Evolutionary conservation across 1,139 yeast genomes (phyloP), one percentile per base, ranked within the genome.

Genomic region (Candida pseudoviswanathii): DNA sequence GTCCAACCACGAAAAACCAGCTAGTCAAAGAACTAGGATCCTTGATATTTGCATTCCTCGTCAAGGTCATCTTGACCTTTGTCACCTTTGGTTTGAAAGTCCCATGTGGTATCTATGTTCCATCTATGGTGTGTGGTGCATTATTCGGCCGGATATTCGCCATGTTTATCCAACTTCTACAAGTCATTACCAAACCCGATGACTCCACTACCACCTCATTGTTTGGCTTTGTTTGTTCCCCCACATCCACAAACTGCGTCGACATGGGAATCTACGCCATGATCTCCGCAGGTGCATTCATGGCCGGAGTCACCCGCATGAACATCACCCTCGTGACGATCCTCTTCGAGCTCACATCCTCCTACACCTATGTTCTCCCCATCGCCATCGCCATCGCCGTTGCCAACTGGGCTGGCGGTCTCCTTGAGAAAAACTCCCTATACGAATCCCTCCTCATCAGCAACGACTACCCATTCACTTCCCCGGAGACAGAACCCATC

Each of bases 251-350:
- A 4, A 57, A 61, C 5, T 68, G 81, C 61, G 68, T 78, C n/a
- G 82, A 78, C 52, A 69, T 81, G 51, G 88, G 87, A 0, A 80
- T 82, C n/a, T 82, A 83, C 61, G 78, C 86, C 3, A 81, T 82
- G 82, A 82, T 82, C 2, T 80, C 84, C 7, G 87, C 87, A 0
- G 88, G 87, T 3, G 84, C 87, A 1, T 82, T 82, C 53, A 80
- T 82, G 84, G 88, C 87, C 0, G 88, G 88, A 1, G 82, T 82
- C 3, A 83, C 88, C 1, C 67, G 87, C 53, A 83, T 82, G 88
- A 82, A 82, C 51, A 80, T 83, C 40, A 81, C 87, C 1, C 63
- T 82, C 43, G 85, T 84, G 0, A 81, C 82, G 6, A 82, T 83
- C 46, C 61, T 82, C 50, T 82, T 83, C 61, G 88, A 82, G 58